A percentile compares a stretch with the other conserved stretches of the same genome.
phyloP scores from a whole-genome alignment of 768 basidiomycete genomes.

The Trichaptum fuscoviolaceum region DNA sequence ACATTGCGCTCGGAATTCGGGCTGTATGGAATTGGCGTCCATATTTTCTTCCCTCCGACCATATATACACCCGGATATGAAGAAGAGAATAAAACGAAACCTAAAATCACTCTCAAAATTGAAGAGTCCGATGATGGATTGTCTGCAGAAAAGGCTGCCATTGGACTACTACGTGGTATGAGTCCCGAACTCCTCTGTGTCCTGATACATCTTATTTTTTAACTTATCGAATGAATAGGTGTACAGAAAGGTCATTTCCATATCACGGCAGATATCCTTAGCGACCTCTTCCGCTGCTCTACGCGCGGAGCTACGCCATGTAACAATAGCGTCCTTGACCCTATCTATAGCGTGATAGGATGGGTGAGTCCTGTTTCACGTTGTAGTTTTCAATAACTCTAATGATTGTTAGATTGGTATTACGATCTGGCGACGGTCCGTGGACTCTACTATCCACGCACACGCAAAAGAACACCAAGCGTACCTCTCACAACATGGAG shows the following conservation, averaged over 20 bases:
- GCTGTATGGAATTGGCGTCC: conserved; percentile 71
- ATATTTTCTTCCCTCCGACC: conserved; percentile 78
- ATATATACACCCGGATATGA: conserved; percentile 76
- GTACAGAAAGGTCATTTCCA: conserved; percentile 66
- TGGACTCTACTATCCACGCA: conserved; percentile 28
- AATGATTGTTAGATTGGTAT: conserved; percentile 29
- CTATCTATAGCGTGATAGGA: conserved; percentile 35
- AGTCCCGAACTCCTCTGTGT: neutral
- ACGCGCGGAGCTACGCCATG: conserved; percentile 60
- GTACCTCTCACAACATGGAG: conserved; percentile 23
- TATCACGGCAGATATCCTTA: conserved; percentile 68
- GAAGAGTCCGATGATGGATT: conserved; percentile 67
- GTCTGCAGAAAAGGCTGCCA: conserved; percentile 60
- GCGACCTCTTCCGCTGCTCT: conserved; percentile 60
- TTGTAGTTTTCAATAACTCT: neutral
- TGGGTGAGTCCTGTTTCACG: conserved; percentile 28
- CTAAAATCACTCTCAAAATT: conserved; percentile 65
- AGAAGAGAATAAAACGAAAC: conserved; percentile 74
- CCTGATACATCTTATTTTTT: neutral
- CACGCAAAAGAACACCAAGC: conserved; percentile 33
- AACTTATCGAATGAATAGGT: conserved; percentile 33
- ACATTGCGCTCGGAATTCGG: conserved; percentile 73
- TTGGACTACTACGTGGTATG: conserved; percentile 53
- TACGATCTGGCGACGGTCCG: conserved; percentile 33
- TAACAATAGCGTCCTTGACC: conserved; percentile 57